These are phyloP conservation scores for Trichoderma harzianum DNA, from an alignment of 2,329 filamentous ascomycete genomes.

Conservation along the genomic window DNA sequence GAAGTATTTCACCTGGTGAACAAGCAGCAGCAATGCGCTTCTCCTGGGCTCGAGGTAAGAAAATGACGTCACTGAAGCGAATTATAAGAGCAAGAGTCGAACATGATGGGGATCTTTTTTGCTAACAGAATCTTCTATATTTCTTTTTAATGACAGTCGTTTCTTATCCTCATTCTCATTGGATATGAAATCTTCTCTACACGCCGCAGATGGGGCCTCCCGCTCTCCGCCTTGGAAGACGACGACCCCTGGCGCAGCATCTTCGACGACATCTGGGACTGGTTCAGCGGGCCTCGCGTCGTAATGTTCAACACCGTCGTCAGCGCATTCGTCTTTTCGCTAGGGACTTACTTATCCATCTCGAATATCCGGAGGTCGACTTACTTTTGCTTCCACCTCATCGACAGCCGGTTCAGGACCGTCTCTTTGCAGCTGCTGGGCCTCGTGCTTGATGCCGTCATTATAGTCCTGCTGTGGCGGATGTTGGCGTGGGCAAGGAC, in stretches of 20 bases:
- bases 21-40: slow-evolving; percentile 48
- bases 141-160: slow-evolving; percentile 36
- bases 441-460: slow-evolving; percentile 44
- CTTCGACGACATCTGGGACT: slow-evolving; percentile 46
- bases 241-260: slow-evolving; percentile 49
- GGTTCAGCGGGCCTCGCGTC: slow-evolving; percentile 43
- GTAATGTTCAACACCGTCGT: slow-evolving; percentile 35
- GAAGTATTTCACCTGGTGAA: slow-evolving; percentile 47
- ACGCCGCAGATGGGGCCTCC: slow-evolving; percentile 30
- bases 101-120: background rate
- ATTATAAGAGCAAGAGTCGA: background rate
- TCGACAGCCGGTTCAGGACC: slow-evolving; percentile 38
- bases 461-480: slow-evolving; percentile 50
- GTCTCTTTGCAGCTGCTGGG: slow-evolving; percentile 43
- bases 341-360: slow-evolving; percentile 41
- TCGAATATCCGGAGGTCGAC: slow-evolving; percentile 44
- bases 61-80: slow-evolving; percentile 13
- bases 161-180: slow-evolving; percentile 45
- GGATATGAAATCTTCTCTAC: slow-evolving; percentile 43
- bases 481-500: slow-evolving; percentile 50
- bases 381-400: slow-evolving; percentile 47
- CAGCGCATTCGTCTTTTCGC: slow-evolving; percentile 39
- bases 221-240: slow-evolving; percentile 31
- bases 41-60: slow-evolving; percentile 46
- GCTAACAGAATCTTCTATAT: background rate